Base-by-base conservation (phyloP, 1,284 basidiomycete genomes). In the Leccinum griseonigrum region DNA sequence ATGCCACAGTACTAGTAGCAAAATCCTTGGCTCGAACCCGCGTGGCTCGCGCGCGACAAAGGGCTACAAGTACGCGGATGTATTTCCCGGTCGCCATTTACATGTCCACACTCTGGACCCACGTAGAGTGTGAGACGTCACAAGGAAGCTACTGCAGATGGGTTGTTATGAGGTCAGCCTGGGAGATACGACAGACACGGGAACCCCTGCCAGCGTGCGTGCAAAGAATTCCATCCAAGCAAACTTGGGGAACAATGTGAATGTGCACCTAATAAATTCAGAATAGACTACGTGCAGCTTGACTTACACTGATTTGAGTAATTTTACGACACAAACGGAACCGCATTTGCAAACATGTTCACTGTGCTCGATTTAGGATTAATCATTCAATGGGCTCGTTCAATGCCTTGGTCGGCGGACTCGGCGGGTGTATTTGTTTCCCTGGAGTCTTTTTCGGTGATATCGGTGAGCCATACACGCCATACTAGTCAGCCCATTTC, bases 351-450 rank as follows among this genome's bases (percentile, higher is more conserved):
- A 14, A 92, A 92, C 68, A 85, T 90, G n/a, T 76, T 91, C 57
- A 76, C 84, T 2, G 87, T 90, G 2, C 81, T 92, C 11, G 74
- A 79, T 4, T 75, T 83, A 60, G 89, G 88, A 9, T 78, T 96
- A 26, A 26, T 26, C 22, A 26, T 26, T 26, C 22, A 26, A 26
- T 26, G 28, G 81, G 89, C 54, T 86, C 87, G n/a, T 81, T 90
- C 58, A 87, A 91, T 70, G 79, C 88, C 8, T 90, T 91, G 2
- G 85, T 97, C 7, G 93, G 88, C 5, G 95, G 95, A 0, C 84
- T 98, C 1, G 96, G 96, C 2, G 95, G 95, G 14, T 98, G 96
- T 71, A 95, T 95, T 1, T 98, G 95, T 76, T 95, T 94, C 0
- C 96, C 96, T 0, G 95, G 95, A 1, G 94, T 63, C 59, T 22